Conservation (phyloP, 257 asterid genomes). For the Fraxinus cuspidata region DNA sequence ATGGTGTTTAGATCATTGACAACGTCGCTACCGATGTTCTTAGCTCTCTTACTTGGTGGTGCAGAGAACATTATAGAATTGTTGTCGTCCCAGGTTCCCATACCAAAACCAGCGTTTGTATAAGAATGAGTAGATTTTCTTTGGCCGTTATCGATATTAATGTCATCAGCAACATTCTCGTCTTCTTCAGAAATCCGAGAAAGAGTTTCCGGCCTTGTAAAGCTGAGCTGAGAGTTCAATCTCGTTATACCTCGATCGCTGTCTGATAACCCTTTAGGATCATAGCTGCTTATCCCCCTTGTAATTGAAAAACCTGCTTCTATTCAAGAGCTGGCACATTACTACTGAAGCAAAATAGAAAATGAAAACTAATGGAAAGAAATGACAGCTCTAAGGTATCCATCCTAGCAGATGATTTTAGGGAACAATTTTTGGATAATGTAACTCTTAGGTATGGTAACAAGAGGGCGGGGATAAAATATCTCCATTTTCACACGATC, state of each 20-base stretch:
- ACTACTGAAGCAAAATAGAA: too few relatives aligned
- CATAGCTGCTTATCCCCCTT: conserved; percentile 50
- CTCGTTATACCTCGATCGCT: conserved; percentile 42
- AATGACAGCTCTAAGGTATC: too few relatives aligned
- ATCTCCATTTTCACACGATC: too few relatives aligned
- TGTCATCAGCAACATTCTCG: conserved; percentile 28
- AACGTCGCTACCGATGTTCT: conserved; percentile 28
- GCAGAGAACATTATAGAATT: conserved; percentile 54
- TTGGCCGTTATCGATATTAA: conserved; percentile 26
- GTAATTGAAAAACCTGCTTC: conserved; percentile 63
- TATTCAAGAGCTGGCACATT: neutral
- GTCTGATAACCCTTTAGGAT: conserved; percentile 42
- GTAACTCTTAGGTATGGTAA: too few relatives aligned
- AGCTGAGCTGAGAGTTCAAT: conserved; percentile 75
- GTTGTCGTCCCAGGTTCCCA: conserved; percentile 60
- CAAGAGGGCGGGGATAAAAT: too few relatives aligned
- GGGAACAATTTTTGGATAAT: too few relatives aligned
- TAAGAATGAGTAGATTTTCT: conserved; percentile 41
- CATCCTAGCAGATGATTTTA: too few relatives aligned
- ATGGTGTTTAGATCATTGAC: conserved; percentile 35
- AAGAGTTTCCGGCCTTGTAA: conserved; percentile 58
- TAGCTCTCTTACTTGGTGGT: conserved; percentile 43
- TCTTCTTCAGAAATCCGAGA: conserved; percentile 64
- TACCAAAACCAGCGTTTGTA: conserved; percentile 39
- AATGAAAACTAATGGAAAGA: too few relatives aligned